A percentile compares a stretch with the other conserved stretches of the same genome.
phyloP scores from a whole-genome alignment of 1,139 yeast genomes.

The Komagataea norvegica region DNA sequence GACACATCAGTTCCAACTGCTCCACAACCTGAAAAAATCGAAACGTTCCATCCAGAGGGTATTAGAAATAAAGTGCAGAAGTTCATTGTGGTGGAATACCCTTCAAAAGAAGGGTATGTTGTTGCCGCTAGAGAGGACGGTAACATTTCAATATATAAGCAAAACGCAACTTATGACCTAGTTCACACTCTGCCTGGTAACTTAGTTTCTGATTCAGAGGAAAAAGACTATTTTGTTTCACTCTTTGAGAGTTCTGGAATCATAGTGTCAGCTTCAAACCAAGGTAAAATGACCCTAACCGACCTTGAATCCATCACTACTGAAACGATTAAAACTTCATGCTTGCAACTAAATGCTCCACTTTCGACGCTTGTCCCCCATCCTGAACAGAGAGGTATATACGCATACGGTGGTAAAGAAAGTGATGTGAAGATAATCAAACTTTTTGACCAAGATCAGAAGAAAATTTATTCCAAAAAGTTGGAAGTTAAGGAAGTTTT shows the following conservation, averaged over 20 bases:
- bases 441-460: slow-evolving; percentile 29
- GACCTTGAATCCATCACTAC: slow-evolving; percentile 19
- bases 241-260: slow-evolving; percentile 16
- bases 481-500: slow-evolving; percentile 36
- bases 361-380: slow-evolving; percentile 45
- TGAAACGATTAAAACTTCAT: slow-evolving; percentile 16
- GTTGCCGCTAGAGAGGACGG: slow-evolving; percentile 31
- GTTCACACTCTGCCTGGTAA: slow-evolving; percentile 34
- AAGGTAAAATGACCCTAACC: slow-evolving; percentile 47
- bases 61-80: slow-evolving; percentile 26
- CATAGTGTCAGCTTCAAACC: slow-evolving; percentile 38
- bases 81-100: slow-evolving; percentile 12
- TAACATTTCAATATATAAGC: slow-evolving; percentile 22
- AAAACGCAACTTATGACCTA: slow-evolving; percentile 16
- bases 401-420: slow-evolving; percentile 75
- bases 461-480: slow-evolving; percentile 9
- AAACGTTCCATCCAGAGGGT: slow-evolving; percentile 37
- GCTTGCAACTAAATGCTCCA: slow-evolving; percentile 35
- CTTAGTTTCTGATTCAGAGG: slow-evolving; percentile 11
- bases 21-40: slow-evolving; percentile 47
- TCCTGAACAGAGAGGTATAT: slow-evolving; percentile 41
- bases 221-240: slow-evolving; percentile 20
- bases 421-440: slow-evolving; percentile 53
- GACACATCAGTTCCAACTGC: slow-evolving; percentile 64
- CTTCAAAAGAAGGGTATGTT: slow-evolving; percentile 20